Percentiles rank a stretch among this genome's conserved stretches.
Conservation (phyloP, 1,284 basidiomycete genomes). For the Irpex rosettiformis region DNA sequence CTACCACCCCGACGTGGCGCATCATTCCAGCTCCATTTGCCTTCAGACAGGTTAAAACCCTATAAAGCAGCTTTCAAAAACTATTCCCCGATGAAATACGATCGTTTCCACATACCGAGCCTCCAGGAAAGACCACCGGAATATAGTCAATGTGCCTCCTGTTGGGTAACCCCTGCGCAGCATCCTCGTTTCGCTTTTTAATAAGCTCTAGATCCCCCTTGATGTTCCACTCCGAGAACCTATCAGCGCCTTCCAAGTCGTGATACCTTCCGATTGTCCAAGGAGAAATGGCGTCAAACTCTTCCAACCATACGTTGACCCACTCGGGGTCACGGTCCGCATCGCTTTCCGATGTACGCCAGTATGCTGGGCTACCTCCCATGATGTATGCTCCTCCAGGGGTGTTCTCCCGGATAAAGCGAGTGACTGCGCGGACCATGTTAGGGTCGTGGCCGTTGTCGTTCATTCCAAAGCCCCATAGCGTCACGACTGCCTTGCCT, state of each 20-base stretch:
- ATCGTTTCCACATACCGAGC: constrained; percentile 50
- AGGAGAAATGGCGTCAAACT: constrained; percentile 72
- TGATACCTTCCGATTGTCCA: constrained; percentile 72
- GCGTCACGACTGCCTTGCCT: constrained; percentile 60
- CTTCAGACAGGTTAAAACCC: constrained; percentile 66
- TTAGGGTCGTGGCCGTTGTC: constrained; percentile 58
- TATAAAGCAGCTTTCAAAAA: constrained; percentile 23
- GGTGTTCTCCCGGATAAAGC: constrained; percentile 53
- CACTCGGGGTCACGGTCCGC: constrained; percentile 64
- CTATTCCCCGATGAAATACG: neutral
- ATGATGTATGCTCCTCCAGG: constrained; percentile 73
- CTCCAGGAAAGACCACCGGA: constrained; percentile 71
- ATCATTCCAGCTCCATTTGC: constrained; percentile 65
- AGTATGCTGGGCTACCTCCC: constrained; percentile 62
- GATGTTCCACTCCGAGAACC: constrained; percentile 56
- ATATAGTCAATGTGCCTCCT: constrained; percentile 66
- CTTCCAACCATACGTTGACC: constrained; percentile 60
- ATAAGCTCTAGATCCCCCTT: constrained; percentile 60
- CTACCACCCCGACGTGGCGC: constrained; percentile 64
- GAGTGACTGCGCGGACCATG: constrained; percentile 49
- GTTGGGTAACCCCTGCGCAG: constrained; percentile 29
- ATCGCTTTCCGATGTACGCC: constrained; percentile 65
- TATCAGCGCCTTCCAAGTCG: constrained; percentile 53
- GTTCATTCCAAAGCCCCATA: constrained; percentile 75
- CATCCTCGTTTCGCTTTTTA: constrained; percentile 40